Conservation (phyloP, 345 rosid genomes). For the Sonneratia caseolaris region DNA sequence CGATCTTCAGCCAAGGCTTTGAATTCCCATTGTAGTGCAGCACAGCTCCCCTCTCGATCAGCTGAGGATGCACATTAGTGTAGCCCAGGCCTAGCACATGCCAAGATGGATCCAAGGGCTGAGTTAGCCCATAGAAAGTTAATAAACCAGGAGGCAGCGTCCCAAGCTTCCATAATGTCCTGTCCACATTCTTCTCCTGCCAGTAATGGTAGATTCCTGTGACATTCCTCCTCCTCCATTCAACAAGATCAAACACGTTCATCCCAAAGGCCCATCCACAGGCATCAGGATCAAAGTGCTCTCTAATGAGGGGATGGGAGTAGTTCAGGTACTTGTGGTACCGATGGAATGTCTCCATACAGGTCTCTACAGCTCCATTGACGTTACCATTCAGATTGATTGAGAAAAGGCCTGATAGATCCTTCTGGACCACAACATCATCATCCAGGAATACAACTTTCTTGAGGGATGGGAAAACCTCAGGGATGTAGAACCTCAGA, state of each 20-base stretch:
- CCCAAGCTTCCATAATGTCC: conserved; percentile 90
- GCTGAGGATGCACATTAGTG: conserved; percentile 60
- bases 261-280: conserved; percentile 98
- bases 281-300: conserved; percentile 90
- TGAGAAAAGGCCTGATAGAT: conserved; percentile 57
- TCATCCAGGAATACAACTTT: conserved; percentile 87
- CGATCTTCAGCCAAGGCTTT: conserved; percentile 97
- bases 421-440: conserved; percentile 75
- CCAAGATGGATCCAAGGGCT: conserved; percentile 74
- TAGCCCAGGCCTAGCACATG: conserved; percentile 91
- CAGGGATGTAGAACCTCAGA: conserved; percentile 80
- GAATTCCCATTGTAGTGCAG: conserved; percentile 89
- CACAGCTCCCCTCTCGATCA: conserved; percentile 86
- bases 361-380: conserved; percentile 95
- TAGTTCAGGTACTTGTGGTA: conserved; percentile 77
- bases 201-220: conserved; percentile 86
- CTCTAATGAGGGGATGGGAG: conserved; percentile 80
- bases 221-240: conserved; percentile 87
- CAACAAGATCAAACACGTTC: conserved; percentile 80
- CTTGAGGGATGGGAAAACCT: conserved; percentile 72
- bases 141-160: conserved; percentile 83
- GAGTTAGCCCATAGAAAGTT: conserved; percentile 82
- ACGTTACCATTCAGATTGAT: conserved; percentile 66
- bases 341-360: conserved; percentile 95
- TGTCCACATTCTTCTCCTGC: conserved; percentile 81